Evolutionary conservation across 2,329 filamentous ascomycete species (phyloP).

Genomic region (Stemphylium lycopersici): DNA sequence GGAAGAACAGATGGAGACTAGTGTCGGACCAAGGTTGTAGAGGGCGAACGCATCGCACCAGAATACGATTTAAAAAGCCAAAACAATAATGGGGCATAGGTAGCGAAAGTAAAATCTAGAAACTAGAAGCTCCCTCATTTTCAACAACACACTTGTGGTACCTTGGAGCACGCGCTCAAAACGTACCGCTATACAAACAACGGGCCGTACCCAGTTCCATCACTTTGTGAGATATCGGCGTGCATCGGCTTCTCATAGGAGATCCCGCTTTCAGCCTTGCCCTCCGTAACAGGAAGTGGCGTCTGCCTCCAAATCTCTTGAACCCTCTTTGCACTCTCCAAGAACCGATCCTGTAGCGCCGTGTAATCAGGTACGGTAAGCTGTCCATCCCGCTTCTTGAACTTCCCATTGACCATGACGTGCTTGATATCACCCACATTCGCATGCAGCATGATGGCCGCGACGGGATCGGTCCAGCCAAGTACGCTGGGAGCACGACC

Average conservation of each 20-base stretch:
- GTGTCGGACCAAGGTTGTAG: too few species aligned
- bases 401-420: constrained; percentile 59
- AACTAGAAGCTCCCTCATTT: too few species aligned
- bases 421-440: constrained; percentile 60
- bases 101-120: too few species aligned
- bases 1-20: too few species aligned
- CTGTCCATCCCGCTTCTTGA: constrained; percentile 54
- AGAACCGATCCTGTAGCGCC: constrained; percentile 24
- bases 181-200: neutral
- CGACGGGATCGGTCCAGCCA: constrained; percentile 63
- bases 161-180: neutral
- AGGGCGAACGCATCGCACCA: too few species aligned
- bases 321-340: constrained; percentile 28
- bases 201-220: constrained; percentile 10
- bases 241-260: neutral
- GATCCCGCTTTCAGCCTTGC: neutral
- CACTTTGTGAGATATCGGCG: constrained; percentile 8
- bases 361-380: constrained; percentile 35
- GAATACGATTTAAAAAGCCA: too few species aligned
- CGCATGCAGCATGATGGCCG: constrained; percentile 62
- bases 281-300: constrained; percentile 3
- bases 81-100: too few species aligned
- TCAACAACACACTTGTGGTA: too few species aligned
- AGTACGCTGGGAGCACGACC: constrained; percentile 57
- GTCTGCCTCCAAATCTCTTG: constrained; percentile 24